Evolutionary conservation across 257 asterid species (phyloP).

Genomic region (Solanum ossicruentum): DNA sequence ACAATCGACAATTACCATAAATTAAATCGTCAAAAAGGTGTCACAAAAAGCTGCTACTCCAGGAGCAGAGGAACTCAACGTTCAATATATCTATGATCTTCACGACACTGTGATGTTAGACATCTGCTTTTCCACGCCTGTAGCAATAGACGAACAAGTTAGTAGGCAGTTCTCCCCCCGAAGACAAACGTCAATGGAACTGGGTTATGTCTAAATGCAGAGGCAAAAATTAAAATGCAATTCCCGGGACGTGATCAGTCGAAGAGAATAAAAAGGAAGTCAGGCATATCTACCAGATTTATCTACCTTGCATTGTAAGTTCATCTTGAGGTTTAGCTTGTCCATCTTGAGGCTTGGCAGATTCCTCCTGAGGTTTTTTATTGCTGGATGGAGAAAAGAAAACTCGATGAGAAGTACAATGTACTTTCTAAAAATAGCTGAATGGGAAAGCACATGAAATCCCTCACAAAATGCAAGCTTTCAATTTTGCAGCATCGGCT

Average conservation of each 20-base stretch:
- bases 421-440: neutral
- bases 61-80: neutral
- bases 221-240: neutral
- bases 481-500: neutral
- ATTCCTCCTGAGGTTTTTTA: conserved; percentile 13
- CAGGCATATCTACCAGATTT: neutral
- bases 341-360: neutral
- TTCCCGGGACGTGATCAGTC: neutral
- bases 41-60: neutral
- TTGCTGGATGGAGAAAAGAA: conserved; percentile 9
- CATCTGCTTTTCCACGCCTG: neutral
- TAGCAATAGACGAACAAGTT: neutral
- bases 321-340: conserved; percentile 17
- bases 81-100: neutral
- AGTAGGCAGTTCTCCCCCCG: neutral
- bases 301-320: conserved; percentile 19
- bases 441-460: neutral
- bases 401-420: neutral
- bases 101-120: neutral
- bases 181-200: neutral
- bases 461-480: neutral
- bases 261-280: neutral
- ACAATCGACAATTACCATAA: neutral
- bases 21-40: neutral
- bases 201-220: neutral